A percentile compares a stretch with the other conserved stretches of the same genome.
Evolutionary conservation across 2,329 filamentous ascomycete genomes (phyloP).

Genomic region (Fusarium concolor): DNA sequence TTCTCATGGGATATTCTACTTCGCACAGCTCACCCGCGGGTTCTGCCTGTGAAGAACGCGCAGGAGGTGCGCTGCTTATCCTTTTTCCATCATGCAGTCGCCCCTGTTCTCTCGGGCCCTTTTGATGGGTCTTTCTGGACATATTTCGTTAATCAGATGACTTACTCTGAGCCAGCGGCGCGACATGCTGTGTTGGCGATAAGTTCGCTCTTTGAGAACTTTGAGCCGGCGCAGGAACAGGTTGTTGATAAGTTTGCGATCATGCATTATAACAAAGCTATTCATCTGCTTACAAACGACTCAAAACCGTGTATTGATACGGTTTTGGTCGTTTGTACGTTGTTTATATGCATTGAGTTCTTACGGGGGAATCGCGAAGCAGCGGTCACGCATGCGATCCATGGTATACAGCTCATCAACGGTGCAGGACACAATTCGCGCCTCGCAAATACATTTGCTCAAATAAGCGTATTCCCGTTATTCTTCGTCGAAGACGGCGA

Average conservation of each 20-base stretch:
- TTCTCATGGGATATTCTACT: slow-evolving; percentile 54
- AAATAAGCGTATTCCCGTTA: slow-evolving; percentile 54
- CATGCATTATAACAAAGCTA: slow-evolving; percentile 56
- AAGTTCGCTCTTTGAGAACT: slow-evolving; percentile 54
- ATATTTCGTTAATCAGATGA: slow-evolving; percentile 53
- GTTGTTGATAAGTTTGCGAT: slow-evolving; percentile 48
- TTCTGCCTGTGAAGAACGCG: slow-evolving; percentile 39
- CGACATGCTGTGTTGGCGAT: slow-evolving; percentile 55
- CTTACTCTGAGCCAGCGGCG: slow-evolving; percentile 52
- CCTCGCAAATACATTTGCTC: slow-evolving; percentile 53
- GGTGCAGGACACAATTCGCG: slow-evolving; percentile 41
- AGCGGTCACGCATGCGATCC: slow-evolving; percentile 53
- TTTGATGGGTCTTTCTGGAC: slow-evolving; percentile 57
- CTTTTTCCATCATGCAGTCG: slow-evolving; percentile 54
- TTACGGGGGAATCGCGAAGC: slow-evolving; percentile 52
- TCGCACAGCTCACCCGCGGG: slow-evolving; percentile 30
- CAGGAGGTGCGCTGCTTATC: slow-evolving; percentile 50
- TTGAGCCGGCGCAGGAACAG: slow-evolving; percentile 28
- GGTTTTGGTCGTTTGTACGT: slow-evolving; percentile 54
- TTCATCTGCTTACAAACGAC: slow-evolving; percentile 49
- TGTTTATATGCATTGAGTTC: slow-evolving; percentile 60
- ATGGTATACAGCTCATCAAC: slow-evolving; percentile 54
- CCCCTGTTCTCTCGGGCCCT: slow-evolving; percentile 52
- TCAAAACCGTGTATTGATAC: slow-evolving; percentile 45
- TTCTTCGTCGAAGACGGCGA: slow-evolving; percentile 49